Percentiles rank a stretch among this genome's conserved stretches.
Conservation (phyloP, 2,329 filamentous ascomycete genomes). For the Fusarium sambucinum region DNA sequence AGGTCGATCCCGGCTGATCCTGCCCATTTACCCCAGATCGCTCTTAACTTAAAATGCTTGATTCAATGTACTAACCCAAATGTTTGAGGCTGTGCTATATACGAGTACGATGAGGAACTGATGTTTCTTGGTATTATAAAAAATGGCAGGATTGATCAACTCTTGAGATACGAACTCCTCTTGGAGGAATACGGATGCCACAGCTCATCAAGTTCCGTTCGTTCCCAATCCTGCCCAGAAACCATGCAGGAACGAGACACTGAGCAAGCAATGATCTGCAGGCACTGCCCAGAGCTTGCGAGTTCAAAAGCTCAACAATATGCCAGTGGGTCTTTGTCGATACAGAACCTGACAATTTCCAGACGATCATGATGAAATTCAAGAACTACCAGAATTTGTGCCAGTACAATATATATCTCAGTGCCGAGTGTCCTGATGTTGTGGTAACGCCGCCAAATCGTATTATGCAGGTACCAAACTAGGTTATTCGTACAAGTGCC, state of each 20-base stretch:
- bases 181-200: not conserved
- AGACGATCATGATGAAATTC: not conserved
- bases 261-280: conserved; percentile 1
- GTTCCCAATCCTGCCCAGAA: not conserved
- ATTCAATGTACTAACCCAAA: conserved; percentile 4
- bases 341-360: not conserved
- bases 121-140: not conserved
- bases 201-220: not conserved
- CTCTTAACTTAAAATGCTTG: conserved; percentile 11
- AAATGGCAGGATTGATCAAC: not conserved
- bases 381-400: not conserved
- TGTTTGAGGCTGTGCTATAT: conserved; percentile 12
- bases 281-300: not conserved
- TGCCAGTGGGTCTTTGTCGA: not conserved
- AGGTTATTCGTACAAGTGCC: not conserved
- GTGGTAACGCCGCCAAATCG: conserved; percentile 1
- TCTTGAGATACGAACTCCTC: not conserved
- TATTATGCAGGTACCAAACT: conserved; percentile 28
- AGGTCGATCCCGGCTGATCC: conserved; percentile 14
- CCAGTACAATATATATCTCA: no score
- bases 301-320: not conserved
- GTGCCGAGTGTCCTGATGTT: not conserved
- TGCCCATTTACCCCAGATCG: conserved; percentile 19
- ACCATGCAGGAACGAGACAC: conserved; percentile 2
- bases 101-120: conserved; percentile 3